Base-by-base conservation (phyloP, 1,284 basidiomycete genomes). In the Apiotrichum mycotoxinovorans region DNA sequence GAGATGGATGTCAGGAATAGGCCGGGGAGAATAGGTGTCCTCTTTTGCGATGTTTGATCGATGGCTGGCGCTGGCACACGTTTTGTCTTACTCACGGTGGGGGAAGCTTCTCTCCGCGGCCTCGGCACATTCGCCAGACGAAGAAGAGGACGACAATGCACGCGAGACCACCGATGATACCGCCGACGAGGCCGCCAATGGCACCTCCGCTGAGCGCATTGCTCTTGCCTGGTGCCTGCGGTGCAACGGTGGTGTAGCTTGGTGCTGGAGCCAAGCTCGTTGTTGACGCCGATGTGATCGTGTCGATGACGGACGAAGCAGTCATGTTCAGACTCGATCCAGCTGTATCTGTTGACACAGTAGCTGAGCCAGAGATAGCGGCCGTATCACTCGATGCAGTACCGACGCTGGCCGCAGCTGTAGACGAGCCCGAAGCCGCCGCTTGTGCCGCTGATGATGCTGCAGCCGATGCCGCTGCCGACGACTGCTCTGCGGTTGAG, bases 131-230 rank as follows among this genome's bases (percentile, higher is more conserved):
- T 44, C 67, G 65, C 69, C 66, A 69, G 22, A 63, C 53, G 1
- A 55, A 54, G 52, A 57, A 68, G 3, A 54, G 56, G 26, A 74
- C n/a, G 5, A 65, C 51, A 20, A 66, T 22, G 18, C 72, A 35
- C 1, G 68, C 57, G 11, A 76, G 8, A 15, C 61, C 66, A 5
- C 70, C 75, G 2, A 71, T 61, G 5, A 70, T 61, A 20, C 68
- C 75, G 26, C 71, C 74, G 2, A 68, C 73, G 38, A 77, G 74
- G 18, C 69, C 75, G 5, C 73, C 75, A 20, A 76, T 77, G 1
- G 68, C 70, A 4, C 70, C 67, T 40, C 64, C 59, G 27, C 65
- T 65, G 27, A 74, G 33, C 1, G 63, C 61, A 3, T 60, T 56
- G 30, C 42, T 58, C 17, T 37, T 52, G 9, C 41, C 25, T 18